A percentile compares a stretch with the other conserved stretches of the same genome.
phyloP scores from a whole-genome alignment of 2,329 filamentous ascomycete species.

The Penicillium aurantiogriseum region DNA sequence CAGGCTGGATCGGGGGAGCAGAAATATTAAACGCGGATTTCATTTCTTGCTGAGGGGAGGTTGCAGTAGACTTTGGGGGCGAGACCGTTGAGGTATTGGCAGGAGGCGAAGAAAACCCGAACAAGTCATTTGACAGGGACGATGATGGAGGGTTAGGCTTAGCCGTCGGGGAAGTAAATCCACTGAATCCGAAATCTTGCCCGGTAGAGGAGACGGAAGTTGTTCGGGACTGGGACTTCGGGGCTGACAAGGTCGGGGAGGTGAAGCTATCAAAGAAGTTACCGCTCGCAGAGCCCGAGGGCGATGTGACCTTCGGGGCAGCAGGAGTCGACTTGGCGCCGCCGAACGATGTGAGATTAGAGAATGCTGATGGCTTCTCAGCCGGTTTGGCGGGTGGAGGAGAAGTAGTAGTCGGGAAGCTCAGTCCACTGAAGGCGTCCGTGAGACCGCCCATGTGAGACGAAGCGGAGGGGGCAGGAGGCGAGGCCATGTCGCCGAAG shows the following conservation, averaged over 20 bases:
- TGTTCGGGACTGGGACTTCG: conserved; percentile 43
- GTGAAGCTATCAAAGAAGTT: conserved; percentile 78
- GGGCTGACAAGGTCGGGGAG: conserved; percentile 57
- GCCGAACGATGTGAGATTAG: conserved; percentile 58
- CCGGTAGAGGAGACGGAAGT: conserved; percentile 58
- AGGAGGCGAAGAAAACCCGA: conserved; percentile 65
- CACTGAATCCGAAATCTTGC: conserved; percentile 65
- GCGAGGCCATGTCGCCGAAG: conserved; percentile 67
- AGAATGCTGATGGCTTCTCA: conserved; percentile 63
- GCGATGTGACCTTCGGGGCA: conserved; percentile 49
- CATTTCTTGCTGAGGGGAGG: conserved; percentile 42
- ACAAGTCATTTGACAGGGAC: conserved; percentile 71
- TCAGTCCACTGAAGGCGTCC: conserved; percentile 75
- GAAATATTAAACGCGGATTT: conserved; percentile 83
- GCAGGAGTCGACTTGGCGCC: conserved; percentile 45
- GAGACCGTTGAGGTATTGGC: conserved; percentile 44
- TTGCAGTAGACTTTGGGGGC: conserved; percentile 43
- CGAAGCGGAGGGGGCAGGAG: conserved; percentile 31
- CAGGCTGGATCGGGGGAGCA: conserved; percentile 44
- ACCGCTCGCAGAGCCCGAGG: conserved; percentile 58
- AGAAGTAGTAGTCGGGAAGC: conserved; percentile 55
- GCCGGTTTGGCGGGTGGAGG: conserved; percentile 36
- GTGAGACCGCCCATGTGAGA: conserved; percentile 63
- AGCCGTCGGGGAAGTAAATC: conserved; percentile 51
- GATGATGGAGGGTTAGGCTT: conserved; percentile 49